These are phyloP conservation scores for Fraxinus nigra DNA, from an alignment of 305 asterid species.

Conservation along the genomic window DNA sequence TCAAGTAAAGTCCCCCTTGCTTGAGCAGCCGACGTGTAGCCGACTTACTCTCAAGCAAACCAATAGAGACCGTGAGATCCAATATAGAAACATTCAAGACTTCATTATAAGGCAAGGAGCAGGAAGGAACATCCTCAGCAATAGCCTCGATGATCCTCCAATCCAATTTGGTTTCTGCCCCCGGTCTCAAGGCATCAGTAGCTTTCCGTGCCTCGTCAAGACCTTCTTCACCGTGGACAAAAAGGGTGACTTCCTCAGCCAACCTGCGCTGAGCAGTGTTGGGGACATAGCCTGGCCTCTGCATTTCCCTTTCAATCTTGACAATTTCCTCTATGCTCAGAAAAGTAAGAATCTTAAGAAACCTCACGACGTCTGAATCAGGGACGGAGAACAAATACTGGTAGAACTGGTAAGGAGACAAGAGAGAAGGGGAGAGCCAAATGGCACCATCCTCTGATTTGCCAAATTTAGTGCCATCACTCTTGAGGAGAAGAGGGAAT, in stretches of 20 bases:
- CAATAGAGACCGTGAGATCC: constrained; percentile 62
- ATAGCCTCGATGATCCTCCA: constrained; percentile 66
- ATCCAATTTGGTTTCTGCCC: constrained; percentile 67
- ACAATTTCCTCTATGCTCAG: constrained; percentile 62
- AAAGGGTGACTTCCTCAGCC: constrained; percentile 88
- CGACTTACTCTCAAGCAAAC: constrained; percentile 79
- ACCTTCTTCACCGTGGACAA: constrained; percentile 84
- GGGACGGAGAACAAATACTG: constrained; percentile 66
- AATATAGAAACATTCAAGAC: constrained; percentile 54
- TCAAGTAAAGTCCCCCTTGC: constrained; percentile 93
- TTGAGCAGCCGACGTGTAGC: constrained; percentile 79
- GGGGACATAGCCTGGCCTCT: constrained; percentile 51
- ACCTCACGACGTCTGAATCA: constrained; percentile 67
- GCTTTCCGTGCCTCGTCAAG: constrained; percentile 71
- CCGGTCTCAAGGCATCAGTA: constrained; percentile 82
- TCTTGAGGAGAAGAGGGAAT: constrained; percentile 78
- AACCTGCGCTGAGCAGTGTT: constrained; percentile 77
- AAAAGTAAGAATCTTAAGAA: constrained; percentile 72
- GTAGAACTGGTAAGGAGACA: constrained; percentile 82
- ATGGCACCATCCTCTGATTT: constrained; percentile 91
- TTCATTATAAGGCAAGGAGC: constrained; percentile 42
- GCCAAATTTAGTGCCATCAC: constrained; percentile 89
- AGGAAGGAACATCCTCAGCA: constrained; percentile 75
- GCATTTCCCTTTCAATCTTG: constrained; percentile 54
- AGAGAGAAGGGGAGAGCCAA: constrained; percentile 67